phyloP scores from a whole-genome alignment of 768 basidiomycete genomes.

The Rhizopogon salebrosus region DNA sequence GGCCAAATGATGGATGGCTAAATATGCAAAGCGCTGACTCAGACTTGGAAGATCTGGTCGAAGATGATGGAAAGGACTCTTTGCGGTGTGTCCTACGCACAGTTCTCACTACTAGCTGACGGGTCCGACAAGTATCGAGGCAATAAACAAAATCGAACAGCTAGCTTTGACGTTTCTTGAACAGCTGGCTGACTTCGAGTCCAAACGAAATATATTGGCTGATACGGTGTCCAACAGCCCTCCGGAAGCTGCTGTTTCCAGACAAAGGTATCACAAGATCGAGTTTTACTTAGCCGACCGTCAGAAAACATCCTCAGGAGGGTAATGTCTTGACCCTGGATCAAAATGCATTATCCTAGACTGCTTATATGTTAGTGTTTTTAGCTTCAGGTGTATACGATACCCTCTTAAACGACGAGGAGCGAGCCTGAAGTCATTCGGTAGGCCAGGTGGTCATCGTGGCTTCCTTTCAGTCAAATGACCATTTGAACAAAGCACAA shows the following conservation, averaged over 20 bases:
- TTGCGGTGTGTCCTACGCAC: background rate
- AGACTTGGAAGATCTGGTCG: slow-evolving; percentile 4
- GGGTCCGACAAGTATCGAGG: slow-evolving; percentile 12
- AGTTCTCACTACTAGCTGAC: background rate
- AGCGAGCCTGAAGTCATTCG: slow-evolving; percentile 37
- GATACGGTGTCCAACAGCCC: background rate
- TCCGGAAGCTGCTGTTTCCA: slow-evolving; percentile 3
- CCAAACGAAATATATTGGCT: slow-evolving; percentile 6
- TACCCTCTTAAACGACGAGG: slow-evolving; percentile 33
- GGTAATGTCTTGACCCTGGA: slow-evolving; percentile 17
- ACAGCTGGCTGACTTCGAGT: slow-evolving; percentile 24
- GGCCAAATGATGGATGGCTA: background rate
- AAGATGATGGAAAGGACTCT: slow-evolving; percentile 13
- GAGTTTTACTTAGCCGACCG: slow-evolving; percentile 32
- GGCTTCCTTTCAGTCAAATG: background rate
- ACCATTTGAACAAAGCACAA: slow-evolving; percentile 44
- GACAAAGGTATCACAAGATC: slow-evolving; percentile 17
- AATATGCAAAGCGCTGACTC: background rate
- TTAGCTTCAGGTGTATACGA: slow-evolving; percentile 16
- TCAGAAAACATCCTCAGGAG: slow-evolving; percentile 23
- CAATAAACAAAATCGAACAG: slow-evolving; percentile 23
- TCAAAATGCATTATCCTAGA: background rate
- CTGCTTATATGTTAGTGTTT: background rate
- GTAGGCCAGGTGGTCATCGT: slow-evolving; percentile 19
- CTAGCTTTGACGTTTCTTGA: slow-evolving; percentile 26